Conservation (phyloP, 2,329 filamentous ascomycete species). For the Fusarium metavorans region DNA sequence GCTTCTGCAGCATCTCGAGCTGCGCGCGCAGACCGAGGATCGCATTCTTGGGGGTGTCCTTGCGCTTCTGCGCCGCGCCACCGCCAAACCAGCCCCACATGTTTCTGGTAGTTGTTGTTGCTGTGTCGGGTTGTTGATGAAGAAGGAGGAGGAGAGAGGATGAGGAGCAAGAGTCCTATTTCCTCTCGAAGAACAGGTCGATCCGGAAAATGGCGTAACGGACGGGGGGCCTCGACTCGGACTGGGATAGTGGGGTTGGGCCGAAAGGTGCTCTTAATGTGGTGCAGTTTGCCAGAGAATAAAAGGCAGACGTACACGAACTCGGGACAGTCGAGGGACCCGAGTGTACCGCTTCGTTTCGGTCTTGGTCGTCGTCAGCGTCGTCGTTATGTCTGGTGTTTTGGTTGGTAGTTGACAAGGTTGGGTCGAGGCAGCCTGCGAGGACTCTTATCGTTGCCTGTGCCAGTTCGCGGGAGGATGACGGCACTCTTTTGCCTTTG, state of each 20-base stretch:
- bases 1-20: conserved; percentile 97
- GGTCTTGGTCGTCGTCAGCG: conserved; percentile 36
- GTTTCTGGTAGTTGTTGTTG: conserved; percentile 42
- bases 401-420: conserved; percentile 22
- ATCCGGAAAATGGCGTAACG: conserved; percentile 41
- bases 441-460: conserved; percentile 47
- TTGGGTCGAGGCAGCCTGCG: conserved; percentile 33
- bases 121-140: conserved; percentile 6
- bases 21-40: conserved; percentile 89
- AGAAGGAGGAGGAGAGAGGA: neutral
- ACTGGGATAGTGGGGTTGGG: conserved; percentile 44
- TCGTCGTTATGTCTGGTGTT: conserved; percentile 32
- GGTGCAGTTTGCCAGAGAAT: neutral
- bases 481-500: conserved; percentile 47
- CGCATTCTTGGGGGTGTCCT: conserved; percentile 96
- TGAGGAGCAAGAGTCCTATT: conserved; percentile 25
- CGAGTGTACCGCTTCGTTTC: conserved; percentile 7
- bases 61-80: conserved; percentile 83
- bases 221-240: conserved; percentile 33
- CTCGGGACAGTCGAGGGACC: neutral
- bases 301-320: neutral
- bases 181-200: conserved; percentile 25
- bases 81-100: conserved; percentile 96
- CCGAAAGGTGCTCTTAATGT: conserved; percentile 27
- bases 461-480: conserved; percentile 45